These are phyloP conservation scores for Podosphaera leucotricha DNA, from an alignment of 2,329 filamentous ascomycete genomes.

Conservation along the genomic window DNA sequence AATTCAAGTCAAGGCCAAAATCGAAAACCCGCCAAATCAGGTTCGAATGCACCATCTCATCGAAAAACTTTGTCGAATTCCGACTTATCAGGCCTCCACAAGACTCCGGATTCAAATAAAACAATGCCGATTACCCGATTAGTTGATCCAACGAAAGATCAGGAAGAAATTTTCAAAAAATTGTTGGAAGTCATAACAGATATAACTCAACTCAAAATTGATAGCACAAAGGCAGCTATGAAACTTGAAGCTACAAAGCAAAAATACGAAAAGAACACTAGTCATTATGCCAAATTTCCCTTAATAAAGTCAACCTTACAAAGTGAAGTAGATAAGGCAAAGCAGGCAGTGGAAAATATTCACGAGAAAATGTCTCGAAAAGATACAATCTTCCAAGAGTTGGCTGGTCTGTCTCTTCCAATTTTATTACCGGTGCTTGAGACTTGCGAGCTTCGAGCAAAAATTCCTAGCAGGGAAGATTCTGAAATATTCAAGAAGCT, in stretches of 20 bases:
- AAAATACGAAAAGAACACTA: not conserved
- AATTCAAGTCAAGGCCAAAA: not conserved
- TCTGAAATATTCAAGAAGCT: not conserved
- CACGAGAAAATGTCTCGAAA: not conserved
- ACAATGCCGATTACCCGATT: not conserved
- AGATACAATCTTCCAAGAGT: not conserved
- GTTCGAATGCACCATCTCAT: not conserved
- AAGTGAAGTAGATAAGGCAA: not conserved
- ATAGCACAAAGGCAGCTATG: not conserved
- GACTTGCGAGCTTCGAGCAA: not conserved
- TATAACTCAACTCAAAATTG: not conserved
- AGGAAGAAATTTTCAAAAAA: not conserved
- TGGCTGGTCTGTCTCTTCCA: not conserved
- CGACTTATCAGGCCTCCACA: not conserved
- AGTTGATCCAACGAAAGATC: not conserved
- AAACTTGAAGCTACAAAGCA: not conserved
- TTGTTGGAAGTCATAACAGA: not conserved
- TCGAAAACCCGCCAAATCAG: not conserved
- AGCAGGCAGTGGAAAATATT: not conserved
- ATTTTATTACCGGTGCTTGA: not conserved
- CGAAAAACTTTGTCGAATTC: not conserved
- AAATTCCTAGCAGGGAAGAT: not conserved
- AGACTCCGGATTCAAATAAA: not conserved
- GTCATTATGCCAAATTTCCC: slow-evolving; percentile 1
- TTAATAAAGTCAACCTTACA: not conserved